These are phyloP conservation scores for Pseudocohnilembus persalinus DNA, from an alignment of 169 alveolate species.

Conservation along the genomic window DNA sequence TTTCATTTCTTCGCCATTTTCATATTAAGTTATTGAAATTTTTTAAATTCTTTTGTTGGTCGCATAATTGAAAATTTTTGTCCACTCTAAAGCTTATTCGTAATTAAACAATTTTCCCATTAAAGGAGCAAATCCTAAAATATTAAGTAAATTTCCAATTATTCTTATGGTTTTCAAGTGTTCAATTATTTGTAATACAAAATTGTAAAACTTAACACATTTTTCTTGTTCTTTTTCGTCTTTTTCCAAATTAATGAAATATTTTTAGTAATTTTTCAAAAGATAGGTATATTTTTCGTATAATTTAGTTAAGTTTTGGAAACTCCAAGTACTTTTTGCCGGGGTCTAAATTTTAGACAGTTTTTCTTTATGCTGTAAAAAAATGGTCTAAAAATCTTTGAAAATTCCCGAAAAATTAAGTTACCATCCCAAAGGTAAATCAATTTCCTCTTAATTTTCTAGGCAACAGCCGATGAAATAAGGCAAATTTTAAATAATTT, in stretches of 20 bases:
- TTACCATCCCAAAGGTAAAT: conserved; percentile 22
- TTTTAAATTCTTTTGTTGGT: no score
- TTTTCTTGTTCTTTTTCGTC: conserved; percentile 45
- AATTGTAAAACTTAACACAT: conserved; percentile 43
- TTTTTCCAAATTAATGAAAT: conserved; percentile 39
- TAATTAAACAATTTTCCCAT: conserved; percentile 4
- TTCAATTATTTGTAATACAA: conserved; percentile 36
- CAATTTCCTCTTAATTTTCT: neutral
- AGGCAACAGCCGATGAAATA: conserved; percentile 4
- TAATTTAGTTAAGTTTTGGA: neutral
- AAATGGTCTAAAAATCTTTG: conserved; percentile 7
- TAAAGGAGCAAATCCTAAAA: conserved; percentile 60
- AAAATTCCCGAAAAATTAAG: conserved; percentile 7
- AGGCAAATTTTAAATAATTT: conserved; percentile 3
- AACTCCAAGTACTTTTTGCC: conserved; percentile 10
- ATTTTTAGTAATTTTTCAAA: conserved; percentile 22
- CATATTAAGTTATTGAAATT: no score
- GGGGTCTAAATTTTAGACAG: conserved; percentile 6
- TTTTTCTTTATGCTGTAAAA: neutral
- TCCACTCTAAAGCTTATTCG: neutral
- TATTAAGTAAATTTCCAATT: conserved; percentile 40
- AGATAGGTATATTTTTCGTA: conserved; percentile 1
- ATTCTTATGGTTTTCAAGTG: conserved; percentile 49
- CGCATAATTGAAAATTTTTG: neutral
- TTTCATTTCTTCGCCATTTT: neutral